Evolutionary conservation across 495 filamentous ascomycete genomes (phyloP).

Genomic region (Oidiodendron maius): DNA sequence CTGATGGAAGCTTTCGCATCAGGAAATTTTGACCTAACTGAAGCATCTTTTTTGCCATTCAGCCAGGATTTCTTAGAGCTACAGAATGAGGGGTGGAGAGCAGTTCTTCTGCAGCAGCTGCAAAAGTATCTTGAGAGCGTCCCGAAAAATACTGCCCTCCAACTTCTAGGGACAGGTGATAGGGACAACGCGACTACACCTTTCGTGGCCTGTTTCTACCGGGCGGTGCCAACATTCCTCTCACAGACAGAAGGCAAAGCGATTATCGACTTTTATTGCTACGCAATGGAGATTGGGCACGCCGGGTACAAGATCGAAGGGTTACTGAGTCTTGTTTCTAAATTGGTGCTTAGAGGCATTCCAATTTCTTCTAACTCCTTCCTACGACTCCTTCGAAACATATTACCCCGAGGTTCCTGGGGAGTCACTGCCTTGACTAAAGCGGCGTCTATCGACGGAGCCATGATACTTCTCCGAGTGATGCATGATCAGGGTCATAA

Average conservation of each 20-base stretch:
- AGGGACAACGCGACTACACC: conserved; percentile 39
- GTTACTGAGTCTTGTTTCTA: conserved; percentile 26
- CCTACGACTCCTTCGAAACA: conserved; percentile 28
- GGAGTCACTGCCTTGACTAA: neutral
- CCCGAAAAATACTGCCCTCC: conserved; percentile 24
- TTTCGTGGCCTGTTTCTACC: conserved; percentile 43
- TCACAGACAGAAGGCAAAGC: conserved; percentile 25
- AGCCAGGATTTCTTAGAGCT: conserved; percentile 5
- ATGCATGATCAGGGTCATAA: conserved; percentile 38
- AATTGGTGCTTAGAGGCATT: conserved; percentile 28
- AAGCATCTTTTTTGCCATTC: neutral
- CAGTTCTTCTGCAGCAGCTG: conserved; percentile 22
- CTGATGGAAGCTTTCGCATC: conserved; percentile 1
- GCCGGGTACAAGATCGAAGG: conserved; percentile 30
- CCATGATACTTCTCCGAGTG: conserved; percentile 30
- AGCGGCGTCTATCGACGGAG: neutral
- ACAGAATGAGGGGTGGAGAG: conserved; percentile 10
- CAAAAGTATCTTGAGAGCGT: conserved; percentile 31
- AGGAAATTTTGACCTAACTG: conserved; percentile 11
- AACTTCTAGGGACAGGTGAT: conserved; percentile 34
- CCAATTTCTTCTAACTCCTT: conserved; percentile 31
- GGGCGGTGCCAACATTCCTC: conserved; percentile 27
- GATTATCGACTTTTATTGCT: conserved; percentile 31
- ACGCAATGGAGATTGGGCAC: conserved; percentile 33
- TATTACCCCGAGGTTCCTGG: conserved; percentile 23